These are phyloP conservation scores for Umbilicus rupestris DNA, from an alignment of 164 flowering plant genomes.

Conservation along the genomic window DNA sequence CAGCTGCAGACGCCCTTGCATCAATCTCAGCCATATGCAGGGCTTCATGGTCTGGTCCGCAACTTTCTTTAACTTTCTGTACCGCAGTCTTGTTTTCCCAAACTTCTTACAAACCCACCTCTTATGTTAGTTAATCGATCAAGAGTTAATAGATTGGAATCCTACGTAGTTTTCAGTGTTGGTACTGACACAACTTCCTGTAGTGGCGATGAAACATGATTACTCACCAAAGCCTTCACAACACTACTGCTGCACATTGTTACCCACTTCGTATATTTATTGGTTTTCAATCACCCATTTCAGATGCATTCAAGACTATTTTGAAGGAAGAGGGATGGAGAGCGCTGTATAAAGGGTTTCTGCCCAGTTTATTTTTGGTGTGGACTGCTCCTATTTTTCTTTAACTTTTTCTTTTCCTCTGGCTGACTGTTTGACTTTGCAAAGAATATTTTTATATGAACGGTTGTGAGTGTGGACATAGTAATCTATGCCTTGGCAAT, in stretches of 20 bases:
- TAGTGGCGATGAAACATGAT: no score
- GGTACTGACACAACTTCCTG: no score
- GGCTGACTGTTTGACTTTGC: background rate
- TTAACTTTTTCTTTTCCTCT: background rate
- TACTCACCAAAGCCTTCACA: no score
- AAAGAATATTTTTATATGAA: no score
- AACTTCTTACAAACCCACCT: background rate
- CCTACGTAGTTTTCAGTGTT: no score
- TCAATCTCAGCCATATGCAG: conserved; percentile 63
- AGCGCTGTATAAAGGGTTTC: conserved; percentile 80
- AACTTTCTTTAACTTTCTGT: conserved; percentile 21
- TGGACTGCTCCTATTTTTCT: conserved; percentile 14
- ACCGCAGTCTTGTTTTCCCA: conserved; percentile 5
- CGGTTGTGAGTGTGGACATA: background rate
- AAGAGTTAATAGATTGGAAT: no score
- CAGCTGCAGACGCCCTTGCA: conserved; percentile 93
- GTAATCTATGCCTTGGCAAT: background rate
- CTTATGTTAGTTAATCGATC: background rate
- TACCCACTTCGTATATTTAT: background rate
- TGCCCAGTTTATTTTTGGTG: conserved; percentile 86
- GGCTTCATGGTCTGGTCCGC: conserved; percentile 66
- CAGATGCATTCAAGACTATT: conserved; percentile 95
- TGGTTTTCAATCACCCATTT: conserved; percentile 11
- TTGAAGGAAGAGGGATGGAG: conserved; percentile 91
- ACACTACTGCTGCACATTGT: background rate